These are phyloP conservation scores for Nyssa sinensis DNA, from an alignment of 148 eudicot species.

Conservation along the genomic window DNA sequence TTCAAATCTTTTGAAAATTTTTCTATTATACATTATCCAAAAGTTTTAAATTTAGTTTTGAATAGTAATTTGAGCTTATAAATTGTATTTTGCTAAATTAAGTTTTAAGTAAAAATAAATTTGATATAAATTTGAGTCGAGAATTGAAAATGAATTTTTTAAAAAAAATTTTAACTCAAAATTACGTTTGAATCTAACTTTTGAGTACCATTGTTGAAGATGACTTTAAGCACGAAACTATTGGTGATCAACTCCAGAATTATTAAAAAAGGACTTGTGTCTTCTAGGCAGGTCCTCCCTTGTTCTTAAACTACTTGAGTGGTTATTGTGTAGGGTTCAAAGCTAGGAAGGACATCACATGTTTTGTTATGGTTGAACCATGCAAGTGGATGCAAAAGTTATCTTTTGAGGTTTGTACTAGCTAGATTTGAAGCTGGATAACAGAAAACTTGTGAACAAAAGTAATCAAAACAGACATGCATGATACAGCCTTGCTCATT, in stretches of 20 bases:
- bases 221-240: too few relatives aligned
- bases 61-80: too few relatives aligned
- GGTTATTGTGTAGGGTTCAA: background rate
- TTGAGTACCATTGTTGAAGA: too few relatives aligned
- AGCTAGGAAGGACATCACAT: slow-evolving; percentile 4
- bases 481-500: background rate
- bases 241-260: background rate
- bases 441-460: slow-evolving; percentile 12
- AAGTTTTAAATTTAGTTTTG: too few relatives aligned
- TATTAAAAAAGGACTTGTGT: background rate
- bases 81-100: too few relatives aligned
- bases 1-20: too few relatives aligned
- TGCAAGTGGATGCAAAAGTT: slow-evolving; percentile 13
- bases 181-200: too few relatives aligned
- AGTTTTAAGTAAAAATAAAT: too few relatives aligned
- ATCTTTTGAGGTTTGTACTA: background rate
- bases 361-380: background rate
- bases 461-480: slow-evolving; percentile 3
- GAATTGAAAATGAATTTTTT: too few relatives aligned
- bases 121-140: too few relatives aligned
- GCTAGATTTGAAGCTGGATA: background rate
- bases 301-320: background rate
- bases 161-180: too few relatives aligned
- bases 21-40: too few relatives aligned
- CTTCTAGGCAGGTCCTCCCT: background rate